Percentiles rank a stretch among this genome's conserved stretches.
Conservation (phyloP, 768 basidiomycete species). For the Suillus subalutaceus region DNA sequence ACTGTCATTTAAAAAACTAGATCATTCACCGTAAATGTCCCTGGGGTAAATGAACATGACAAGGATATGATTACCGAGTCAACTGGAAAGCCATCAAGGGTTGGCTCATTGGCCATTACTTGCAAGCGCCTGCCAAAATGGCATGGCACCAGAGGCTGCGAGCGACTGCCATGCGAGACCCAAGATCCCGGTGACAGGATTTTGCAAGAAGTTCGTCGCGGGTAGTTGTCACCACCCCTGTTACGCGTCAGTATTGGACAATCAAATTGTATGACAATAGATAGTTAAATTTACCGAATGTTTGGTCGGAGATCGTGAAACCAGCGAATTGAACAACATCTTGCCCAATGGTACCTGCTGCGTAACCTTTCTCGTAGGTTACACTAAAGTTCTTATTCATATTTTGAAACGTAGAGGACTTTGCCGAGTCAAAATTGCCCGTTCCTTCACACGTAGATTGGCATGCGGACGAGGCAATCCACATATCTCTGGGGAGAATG, state of each 20-base stretch:
- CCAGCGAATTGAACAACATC: conserved; percentile 78
- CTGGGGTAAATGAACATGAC: background rate
- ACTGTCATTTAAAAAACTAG: conserved; percentile 52
- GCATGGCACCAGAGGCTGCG: conserved; percentile 54
- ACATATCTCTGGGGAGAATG: conserved; percentile 47
- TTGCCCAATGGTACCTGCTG: conserved; percentile 45
- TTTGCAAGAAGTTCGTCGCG: conserved; percentile 45
- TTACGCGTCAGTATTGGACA: conserved; percentile 37
- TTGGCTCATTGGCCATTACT: conserved; percentile 42
- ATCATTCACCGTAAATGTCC: conserved; percentile 5
- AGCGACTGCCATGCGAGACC: conserved; percentile 71
- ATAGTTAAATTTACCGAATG: conserved; percentile 43
- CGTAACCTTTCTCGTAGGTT: conserved; percentile 50
- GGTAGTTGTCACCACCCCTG: conserved; percentile 32
- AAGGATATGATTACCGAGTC: conserved; percentile 40
- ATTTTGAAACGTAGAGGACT: conserved; percentile 39
- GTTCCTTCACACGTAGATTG: conserved; percentile 35
- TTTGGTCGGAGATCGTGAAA: conserved; percentile 59
- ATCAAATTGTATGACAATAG: conserved; percentile 21
- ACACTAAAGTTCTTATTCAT: conserved; percentile 38
- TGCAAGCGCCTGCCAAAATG: conserved; percentile 69
- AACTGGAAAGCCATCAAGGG: conserved; percentile 72
- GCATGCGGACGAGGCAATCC: conserved; percentile 46
- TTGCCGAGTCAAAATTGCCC: conserved; percentile 34
- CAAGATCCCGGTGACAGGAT: conserved; percentile 65